Evolutionary conservation across 257 asterid genomes (phyloP), one percentile per base, ranked within the genome.

Genomic region (Primulina tabacum): DNA sequence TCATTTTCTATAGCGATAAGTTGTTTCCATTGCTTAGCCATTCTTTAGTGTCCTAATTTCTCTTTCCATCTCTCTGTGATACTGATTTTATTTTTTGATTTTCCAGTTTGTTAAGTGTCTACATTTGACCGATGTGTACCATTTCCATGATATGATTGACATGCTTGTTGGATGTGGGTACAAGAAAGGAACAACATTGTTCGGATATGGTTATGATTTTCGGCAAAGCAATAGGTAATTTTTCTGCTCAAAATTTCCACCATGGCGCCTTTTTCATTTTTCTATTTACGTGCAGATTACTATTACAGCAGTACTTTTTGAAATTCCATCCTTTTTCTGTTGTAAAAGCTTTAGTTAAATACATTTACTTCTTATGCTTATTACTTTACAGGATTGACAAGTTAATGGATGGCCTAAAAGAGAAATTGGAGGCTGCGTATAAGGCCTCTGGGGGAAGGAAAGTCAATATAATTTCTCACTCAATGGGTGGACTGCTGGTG

Each of bases 161-260:
- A 93, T 90, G 99, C 99, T 93, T 64, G 99, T 90, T 69, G 90
- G 81, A 70, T 93, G 96, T 81, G 99, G 99, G 33, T 93, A 90
- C 70, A 73, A 81, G 84, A 93, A 89, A 79, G 99, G 99, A 68
- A 78, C 87, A 29, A 93, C 99, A 10, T 77, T 93, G 82, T 93
- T 93, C 24, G 97, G 99, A 16, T 90, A 86, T 79, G 99, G 99
- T 68, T 93, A 82, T 11, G 99, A 93, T 77, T 93, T 93, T 68
- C 97, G 99, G 66, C 99, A 93, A 73, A 93, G 99, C 86, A 89
- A 82, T 75, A 90, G 99, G 99, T 93, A 79, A 56, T 73, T 73
- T 26, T 64, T 63, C 76, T 28, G 32, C 50, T 66, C 52, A 76
- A 62, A 50, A 73, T 68, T 80, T 69, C 61, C 28, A 4, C 37